A percentile compares a stretch with the other conserved stretches of the same genome.
phyloP scores from a whole-genome alignment of 768 basidiomycete species.

The Coprinopsis marcescibilis region DNA sequence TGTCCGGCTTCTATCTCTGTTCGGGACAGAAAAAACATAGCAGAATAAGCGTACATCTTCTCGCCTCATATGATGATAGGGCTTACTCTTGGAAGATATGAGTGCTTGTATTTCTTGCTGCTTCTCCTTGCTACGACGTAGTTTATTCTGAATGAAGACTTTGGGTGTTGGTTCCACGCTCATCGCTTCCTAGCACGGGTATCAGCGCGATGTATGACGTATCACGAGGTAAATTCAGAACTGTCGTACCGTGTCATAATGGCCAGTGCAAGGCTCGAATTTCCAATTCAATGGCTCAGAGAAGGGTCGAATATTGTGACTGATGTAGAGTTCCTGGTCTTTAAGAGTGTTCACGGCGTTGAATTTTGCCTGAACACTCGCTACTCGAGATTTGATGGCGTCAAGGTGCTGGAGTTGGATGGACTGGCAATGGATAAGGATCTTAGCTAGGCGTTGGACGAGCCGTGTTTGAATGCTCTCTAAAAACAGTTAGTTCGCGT shows the following conservation, averaged over 20 bases:
- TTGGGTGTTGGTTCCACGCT: slow-evolving; percentile 66
- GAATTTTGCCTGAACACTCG: slow-evolving; percentile 42
- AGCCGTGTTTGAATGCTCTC: slow-evolving; percentile 69
- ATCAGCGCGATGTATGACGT: not conserved
- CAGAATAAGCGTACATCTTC: not conserved
- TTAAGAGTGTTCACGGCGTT: slow-evolving; percentile 45
- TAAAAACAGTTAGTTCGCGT: slow-evolving; percentile 19
- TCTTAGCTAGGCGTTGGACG: slow-evolving; percentile 45
- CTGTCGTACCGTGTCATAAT: slow-evolving; percentile 67
- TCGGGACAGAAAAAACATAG: slow-evolving; percentile 4
- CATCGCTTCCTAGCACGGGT: slow-evolving; percentile 45
- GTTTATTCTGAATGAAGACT: slow-evolving; percentile 76
- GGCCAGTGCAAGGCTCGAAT: slow-evolving; percentile 69
- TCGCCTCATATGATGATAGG: not conserved
- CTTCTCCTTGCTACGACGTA: slow-evolving; percentile 53
- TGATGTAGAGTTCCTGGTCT: slow-evolving; percentile 70
- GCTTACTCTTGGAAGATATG: slow-evolving; percentile 57
- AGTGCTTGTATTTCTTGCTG: slow-evolving; percentile 56
- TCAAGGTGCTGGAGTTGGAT: slow-evolving; percentile 59
- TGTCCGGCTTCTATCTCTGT: slow-evolving; percentile 43
- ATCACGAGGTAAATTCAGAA: not conserved
- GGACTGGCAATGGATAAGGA: slow-evolving; percentile 54
- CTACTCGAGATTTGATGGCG: slow-evolving; percentile 44
- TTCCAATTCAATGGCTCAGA: slow-evolving; percentile 57
- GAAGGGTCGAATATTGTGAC: slow-evolving; percentile 66